Evolutionary conservation across 768 basidiomycete genomes (phyloP).

Genomic region (Udeniomyces megalosporus): DNA sequence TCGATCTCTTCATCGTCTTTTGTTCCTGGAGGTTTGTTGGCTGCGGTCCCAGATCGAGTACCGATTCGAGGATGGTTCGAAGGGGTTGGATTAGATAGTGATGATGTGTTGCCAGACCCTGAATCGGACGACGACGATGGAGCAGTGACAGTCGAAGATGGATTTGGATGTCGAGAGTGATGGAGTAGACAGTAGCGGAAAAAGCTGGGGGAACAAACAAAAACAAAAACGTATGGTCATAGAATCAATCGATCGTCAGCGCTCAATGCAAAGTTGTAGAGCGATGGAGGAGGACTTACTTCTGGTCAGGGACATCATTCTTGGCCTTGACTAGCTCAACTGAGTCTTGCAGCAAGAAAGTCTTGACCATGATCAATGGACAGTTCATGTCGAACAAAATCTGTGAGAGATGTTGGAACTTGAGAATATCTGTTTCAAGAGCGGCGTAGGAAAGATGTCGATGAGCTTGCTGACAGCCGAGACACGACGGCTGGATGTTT

Average conservation of each 20-base stretch:
- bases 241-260: too few relatives aligned
- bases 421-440: constrained; percentile 70
- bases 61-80: background rate
- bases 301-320: constrained; percentile 71
- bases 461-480: too few relatives aligned
- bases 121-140: constrained; percentile 38
- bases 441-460: background rate
- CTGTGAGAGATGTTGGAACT: constrained; percentile 95
- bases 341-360: constrained; percentile 94
- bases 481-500: too few relatives aligned
- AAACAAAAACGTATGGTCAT: too few relatives aligned
- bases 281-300: too few relatives aligned
- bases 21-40: constrained; percentile 7
- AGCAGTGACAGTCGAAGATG: constrained; percentile 54
- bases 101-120: constrained; percentile 53
- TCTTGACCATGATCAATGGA: constrained; percentile 79
- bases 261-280: too few relatives aligned
- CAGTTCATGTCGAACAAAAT: constrained; percentile 89
- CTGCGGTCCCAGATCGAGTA: background rate
- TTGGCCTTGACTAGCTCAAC: constrained; percentile 66
- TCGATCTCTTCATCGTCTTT: constrained; percentile 56
- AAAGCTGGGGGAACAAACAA: constrained; percentile 44
- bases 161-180: constrained; percentile 49
- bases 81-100: constrained; percentile 21
- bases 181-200: constrained; percentile 82